Base-by-base conservation (phyloP, 768 basidiomycete species). In the Amanita jacksonii region DNA sequence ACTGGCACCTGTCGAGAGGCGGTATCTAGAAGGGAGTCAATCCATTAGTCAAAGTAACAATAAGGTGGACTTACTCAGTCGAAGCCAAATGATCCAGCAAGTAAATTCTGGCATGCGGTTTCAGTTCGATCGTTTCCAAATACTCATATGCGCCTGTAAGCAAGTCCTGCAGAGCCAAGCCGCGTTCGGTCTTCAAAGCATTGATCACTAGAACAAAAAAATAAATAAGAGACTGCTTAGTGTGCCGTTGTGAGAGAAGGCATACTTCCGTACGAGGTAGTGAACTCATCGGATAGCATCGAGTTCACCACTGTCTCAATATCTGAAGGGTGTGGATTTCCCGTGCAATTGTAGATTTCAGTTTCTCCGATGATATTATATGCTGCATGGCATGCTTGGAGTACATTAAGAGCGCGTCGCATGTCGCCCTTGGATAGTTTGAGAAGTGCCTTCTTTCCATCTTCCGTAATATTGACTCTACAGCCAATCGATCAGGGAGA, bases 361-460 rank as follows among this genome's bases (percentile, higher is more conserved):
- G 79, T 78, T 64, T 97, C 93, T 45, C 87, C 85, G 24, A 81
- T 79, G 8, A 75, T 60, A 33, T 93, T 89, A 58, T 97, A 99
- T 3, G 94, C 96, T 12, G 96, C 93, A 60, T 98, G 91, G 56
- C 96, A 99, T 0, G 96, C 96, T 66, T 99, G 96, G 15, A 99
- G 69, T 22, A 99, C 85, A 57, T 96, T 98, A 13, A 99, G 69
- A 1, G 93, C 96, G 48, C 96, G 70, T 48, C 96, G 79, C 96
- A 99, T 99, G 61, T 99, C 96, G 24, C 96, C 96, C 53, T 82
- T 85, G 0, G 88, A 93, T n/a, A 99, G 74, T 57, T 89, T 98
- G 15, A 99, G 69, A 25, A 99, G 66, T 1, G 96, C 94, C 35
- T 77, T 73, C 62, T 81, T 85, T 12, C 96, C 96, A 46, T 94